Base-by-base conservation (phyloP, 768 basidiomycete genomes). In the Termitomyces sp. region DNA sequence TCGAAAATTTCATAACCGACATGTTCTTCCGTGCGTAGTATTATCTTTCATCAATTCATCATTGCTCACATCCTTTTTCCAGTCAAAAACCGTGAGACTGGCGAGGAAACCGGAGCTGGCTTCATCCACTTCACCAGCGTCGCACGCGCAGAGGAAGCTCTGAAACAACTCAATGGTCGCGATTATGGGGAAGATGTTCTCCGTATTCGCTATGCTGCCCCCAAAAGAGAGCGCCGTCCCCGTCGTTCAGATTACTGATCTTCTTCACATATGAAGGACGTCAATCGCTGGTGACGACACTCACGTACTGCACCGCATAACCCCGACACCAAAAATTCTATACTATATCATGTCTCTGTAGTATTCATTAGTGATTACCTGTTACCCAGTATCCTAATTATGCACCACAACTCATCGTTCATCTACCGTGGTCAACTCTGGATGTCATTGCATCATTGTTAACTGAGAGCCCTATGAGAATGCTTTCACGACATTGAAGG, bases 61-160 rank as follows among this genome's bases (percentile, higher is more conserved):
- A 50, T 15, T n/a, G 16, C 45, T 61, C 12, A 51, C 6, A 42
- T 39, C 5, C 13, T n/a, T 60, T 62, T 15, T 60, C 44, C 51
- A 80, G 75, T 76, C 63, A 76, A 73, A 62, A 67, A 71, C 61
- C 69, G 59, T n/a, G 61, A 71, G 24, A 75, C 70, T 0, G 75
- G 76, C 32, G 67, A 66, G 16, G 59, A 60, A 11, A 68, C 59
- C n/a, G 70, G 72, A 7, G 71, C 65, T 4, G 84, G 81, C 28
- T 89, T 86, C 72, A 68, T 89, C 58, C 78, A 85, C 62, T 88
- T 89, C 69, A 72, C 63, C 51, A 66, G 69, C 58, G 70, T 78
- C 52, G 74, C 81, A n/a, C 60, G 70, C 4, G 84, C 88, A 8
- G 77, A 77, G 39, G 73, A 79, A 61, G 88, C 81, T 1, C 70